A percentile compares a stretch with the other conserved stretches of the same genome.
Evolutionary conservation across 495 filamentous ascomycete species (phyloP).

Genomic region (Bacidia rubella): DNA sequence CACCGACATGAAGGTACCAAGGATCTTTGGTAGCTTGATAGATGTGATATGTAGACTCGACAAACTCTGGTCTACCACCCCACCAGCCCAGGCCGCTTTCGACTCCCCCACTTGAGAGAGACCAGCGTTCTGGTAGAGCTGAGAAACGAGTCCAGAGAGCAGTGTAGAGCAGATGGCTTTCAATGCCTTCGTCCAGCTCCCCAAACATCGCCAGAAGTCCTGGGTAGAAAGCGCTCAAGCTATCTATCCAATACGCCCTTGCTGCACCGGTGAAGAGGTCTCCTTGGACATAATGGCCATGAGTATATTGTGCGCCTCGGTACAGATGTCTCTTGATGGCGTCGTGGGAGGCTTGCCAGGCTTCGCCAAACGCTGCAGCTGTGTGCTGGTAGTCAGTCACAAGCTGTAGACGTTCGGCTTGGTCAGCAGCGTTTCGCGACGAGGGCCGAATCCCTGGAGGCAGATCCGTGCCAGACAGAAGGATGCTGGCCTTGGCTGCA

Average conservation of each 20-base stretch:
- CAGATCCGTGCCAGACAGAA: constrained; percentile 49
- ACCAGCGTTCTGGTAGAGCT: constrained; percentile 89
- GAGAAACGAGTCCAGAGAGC: constrained; percentile 90
- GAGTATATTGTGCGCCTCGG: constrained; percentile 50
- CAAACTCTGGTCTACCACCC: constrained; percentile 87
- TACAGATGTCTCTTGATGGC: constrained; percentile 78
- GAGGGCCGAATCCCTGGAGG: constrained; percentile 3
- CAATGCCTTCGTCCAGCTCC: constrained; percentile 77
- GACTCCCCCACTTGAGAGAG: constrained; percentile 66
- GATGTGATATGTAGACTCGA: constrained; percentile 88
- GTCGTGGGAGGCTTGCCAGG: constrained; percentile 75
- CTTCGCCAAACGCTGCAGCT: constrained; percentile 60
- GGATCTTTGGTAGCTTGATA: constrained; percentile 89
- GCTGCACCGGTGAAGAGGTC: constrained; percentile 74
- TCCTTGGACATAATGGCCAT: constrained; percentile 84
- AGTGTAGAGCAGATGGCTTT: constrained; percentile 76
- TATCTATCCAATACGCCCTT: constrained; percentile 87
- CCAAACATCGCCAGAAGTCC: constrained; percentile 80
- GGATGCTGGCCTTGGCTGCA: constrained; percentile 80
- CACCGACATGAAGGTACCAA: constrained; percentile 90
- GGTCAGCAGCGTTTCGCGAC: constrained; percentile 23
- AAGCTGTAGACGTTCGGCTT: background rate
- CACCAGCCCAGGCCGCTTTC: constrained; percentile 88
- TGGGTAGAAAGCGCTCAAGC: constrained; percentile 86
- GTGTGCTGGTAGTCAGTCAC: constrained; percentile 48